Evolutionary conservation across 257 asterid genomes (phyloP), one percentile per base, ranked within the genome.

Genomic region (Nyctanthes arbortristis): DNA sequence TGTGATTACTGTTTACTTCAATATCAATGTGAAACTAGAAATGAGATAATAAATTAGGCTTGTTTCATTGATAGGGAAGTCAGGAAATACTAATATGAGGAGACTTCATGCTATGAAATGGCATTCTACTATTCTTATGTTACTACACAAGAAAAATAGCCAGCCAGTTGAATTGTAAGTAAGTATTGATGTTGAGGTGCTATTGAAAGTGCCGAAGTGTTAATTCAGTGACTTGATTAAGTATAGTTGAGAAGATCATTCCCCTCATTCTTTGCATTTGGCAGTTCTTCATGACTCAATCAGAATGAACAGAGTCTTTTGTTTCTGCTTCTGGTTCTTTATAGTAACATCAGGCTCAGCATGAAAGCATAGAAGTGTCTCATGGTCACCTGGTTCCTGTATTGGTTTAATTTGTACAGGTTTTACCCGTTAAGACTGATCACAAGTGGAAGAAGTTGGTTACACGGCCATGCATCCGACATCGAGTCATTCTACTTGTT

Each of bases 401-500:
- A 14, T 66, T 29, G 29, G 43, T 72, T 61, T 40, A 11, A 8
- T 33, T 31, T 7, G 61, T 80, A 67, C 76, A 81, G 85, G 79
- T 40, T 59, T 36, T 12, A 52, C 22, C 0, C 2, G 32, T n/a
- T 36, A 16, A 65, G 16, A 58, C 25, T 39, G 43, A 6, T 2
- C 52, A 0, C n/a, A n/a, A 43, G 58, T 4, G 13, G 43, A 24
- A 62, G 18, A 72, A 66, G 54, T 70, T 70, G 33, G 66, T 57
- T 31, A 66, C 30, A 40, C 20, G 74, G 75, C 65, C 73, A 79
- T 81, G 86, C 81, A 67, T 28, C 75, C 59, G 78, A 71, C 59
- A 80, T 85, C 89, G 89, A 58, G 66, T 66, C 82, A 45, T 35
- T 57, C 40, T 54, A 74, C 77, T 76, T 86, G 78, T 77, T 72